Base-by-base conservation (phyloP, 2,329 filamentous ascomycete genomes). In the Beauveria sp. region DNA sequence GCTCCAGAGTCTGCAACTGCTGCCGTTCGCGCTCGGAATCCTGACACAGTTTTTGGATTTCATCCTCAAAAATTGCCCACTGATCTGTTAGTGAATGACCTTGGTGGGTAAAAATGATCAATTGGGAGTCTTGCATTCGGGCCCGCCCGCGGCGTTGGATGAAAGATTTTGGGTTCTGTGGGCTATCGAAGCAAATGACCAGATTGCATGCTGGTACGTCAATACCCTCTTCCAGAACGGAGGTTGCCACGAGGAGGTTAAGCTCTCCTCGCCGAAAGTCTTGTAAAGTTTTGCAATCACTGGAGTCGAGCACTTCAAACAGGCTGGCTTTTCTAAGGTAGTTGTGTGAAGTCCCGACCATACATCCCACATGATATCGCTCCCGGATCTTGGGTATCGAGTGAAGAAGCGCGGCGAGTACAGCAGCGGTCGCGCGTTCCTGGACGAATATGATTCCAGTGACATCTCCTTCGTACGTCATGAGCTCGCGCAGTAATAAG, bases 1-100 rank as follows among this genome's bases (percentile, higher is more conserved):
- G 75, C 64, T 90, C 85, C 3, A 82, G 65, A 2, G 75, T 65
- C 52, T 78, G 69, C 0, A 84, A 70, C 16, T 76, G 69, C 22
- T 78, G 67, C 0, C 80, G 69, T 55, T 80, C 72, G 24, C 87
- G 78, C 63, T 80, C 71, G 6, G 91, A 84, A 50, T 90, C 81
- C 63, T 86, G 80, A 67, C 91, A 96, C 0, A 81, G 79, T 52
- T 73, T 70, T 66, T 86, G 89, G 87, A 96, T 92, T n/a, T 84
- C 77, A 3, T 78, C 71, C 69, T 97, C 93, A 18, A 94, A 77
- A 0, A 70, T 68, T 28, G 84, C 75, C 88, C 90, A 96, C 28
- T 81, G 77, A 3, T 71, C 64, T 2, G 71, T 64, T 9, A 68
- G 64, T 3, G 66, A 61, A 1, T 64, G 66, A 0, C 68, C 68